Base-by-base conservation (phyloP, 2,329 filamentous ascomycete genomes). In the Talaromyces pinophilus region DNA sequence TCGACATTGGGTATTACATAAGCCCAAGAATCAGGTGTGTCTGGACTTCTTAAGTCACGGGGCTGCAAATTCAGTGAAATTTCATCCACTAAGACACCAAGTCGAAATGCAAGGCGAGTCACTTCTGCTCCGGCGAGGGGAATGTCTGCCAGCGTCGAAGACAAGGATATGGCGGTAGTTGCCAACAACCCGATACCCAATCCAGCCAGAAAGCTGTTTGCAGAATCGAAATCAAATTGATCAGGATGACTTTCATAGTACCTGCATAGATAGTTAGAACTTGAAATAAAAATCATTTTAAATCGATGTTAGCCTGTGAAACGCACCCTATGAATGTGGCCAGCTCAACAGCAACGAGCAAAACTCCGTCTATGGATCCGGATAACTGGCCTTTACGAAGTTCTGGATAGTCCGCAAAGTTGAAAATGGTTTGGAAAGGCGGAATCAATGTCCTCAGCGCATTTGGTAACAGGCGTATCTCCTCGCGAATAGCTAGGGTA, bases 171-270 rank as follows among this genome's bases (percentile, higher is more conserved):
- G 1, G 82, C 83, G 15, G 79, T 75, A 0, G 78, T 72, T 3
- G 81, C 70, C 0, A 85, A 68, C 0, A 85, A 68, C 0, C 83
- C 83, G n/a, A 81, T 78, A 8, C 83, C 79, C 2, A 84, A 68
- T 2, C 81, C 82, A n/a, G 76, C 72, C n/a, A 84, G 75, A 46
- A 64, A 72, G 8, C 8, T 40, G 38, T 55, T 63, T 15, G 50
- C 17, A 35, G 25, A 22, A 17, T 55, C 35, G 33, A 35, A 35
- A 35, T 35, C 33, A 35, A 35, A 35, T 35, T 35, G 33, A 35
- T 35, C 33, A 35, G 33, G 33, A 35, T 35, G 33, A 40, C 13
- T 40, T 40, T 40, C 38, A 40, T 40, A 40, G 38, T 40, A 15
- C 2, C 62, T 11, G 22, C 33, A 63, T 63, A 42, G 7, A 46